These are phyloP conservation scores for Arachnomyces sp. DNA, from an alignment of 2,329 filamentous ascomycete genomes.

Conservation along the genomic window DNA sequence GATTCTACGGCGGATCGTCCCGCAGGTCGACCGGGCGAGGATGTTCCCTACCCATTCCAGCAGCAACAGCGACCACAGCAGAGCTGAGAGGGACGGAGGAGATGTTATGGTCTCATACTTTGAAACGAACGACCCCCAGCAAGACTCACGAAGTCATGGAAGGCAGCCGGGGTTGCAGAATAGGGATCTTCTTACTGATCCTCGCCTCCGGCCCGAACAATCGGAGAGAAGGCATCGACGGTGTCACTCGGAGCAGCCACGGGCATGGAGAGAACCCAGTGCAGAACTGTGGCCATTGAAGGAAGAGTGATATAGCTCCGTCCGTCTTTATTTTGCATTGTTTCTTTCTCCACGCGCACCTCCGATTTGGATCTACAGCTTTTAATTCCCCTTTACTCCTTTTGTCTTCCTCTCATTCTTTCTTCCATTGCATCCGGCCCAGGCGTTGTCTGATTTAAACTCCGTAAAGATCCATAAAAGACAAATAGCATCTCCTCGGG, in stretches of 20 bases:
- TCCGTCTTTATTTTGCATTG: too few relatives aligned
- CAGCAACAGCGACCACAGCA: conserved; percentile 13
- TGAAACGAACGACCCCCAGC: conserved; percentile 10
- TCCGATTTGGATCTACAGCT: too few relatives aligned
- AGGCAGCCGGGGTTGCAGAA: not conserved
- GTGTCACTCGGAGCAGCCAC: conserved; percentile 32
- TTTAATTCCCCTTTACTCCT: too few relatives aligned
- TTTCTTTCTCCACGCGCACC: too few relatives aligned
- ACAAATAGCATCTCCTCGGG: too few relatives aligned
- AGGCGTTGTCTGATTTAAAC: too few relatives aligned
- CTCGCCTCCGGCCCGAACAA: conserved; percentile 5
- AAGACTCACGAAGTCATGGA: not conserved
- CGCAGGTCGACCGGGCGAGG: conserved; percentile 24
- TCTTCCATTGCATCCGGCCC: too few relatives aligned
- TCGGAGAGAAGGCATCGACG: conserved; percentile 24
- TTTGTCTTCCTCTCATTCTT: too few relatives aligned
- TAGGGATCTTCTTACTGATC: conserved; percentile 4
- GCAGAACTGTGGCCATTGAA: conserved; percentile 28
- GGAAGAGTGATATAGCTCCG: conserved; percentile 17
- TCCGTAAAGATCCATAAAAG: too few relatives aligned
- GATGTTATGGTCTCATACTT: conserved; percentile 17
- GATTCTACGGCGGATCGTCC: conserved; percentile 21
- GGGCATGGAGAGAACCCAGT: conserved; percentile 30
- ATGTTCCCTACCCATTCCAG: conserved; percentile 20
- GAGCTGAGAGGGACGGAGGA: conserved; percentile 11